phyloP scores from a whole-genome alignment of 2,329 filamentous ascomycete genomes.

The Ophiostoma triangulosporum region DNA sequence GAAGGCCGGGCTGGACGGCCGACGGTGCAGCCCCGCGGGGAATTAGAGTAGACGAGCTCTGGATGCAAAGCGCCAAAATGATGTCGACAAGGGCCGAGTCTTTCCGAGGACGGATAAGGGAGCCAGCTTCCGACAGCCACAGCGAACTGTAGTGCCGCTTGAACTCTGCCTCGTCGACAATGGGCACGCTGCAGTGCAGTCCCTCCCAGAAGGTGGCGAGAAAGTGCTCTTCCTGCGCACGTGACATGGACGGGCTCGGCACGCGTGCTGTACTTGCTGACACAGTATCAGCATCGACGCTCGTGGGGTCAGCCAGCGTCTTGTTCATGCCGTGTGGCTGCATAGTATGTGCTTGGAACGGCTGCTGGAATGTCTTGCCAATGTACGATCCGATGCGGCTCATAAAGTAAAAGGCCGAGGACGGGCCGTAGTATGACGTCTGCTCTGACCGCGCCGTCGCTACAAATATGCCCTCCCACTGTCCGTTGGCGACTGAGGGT shows the following conservation, averaged over 20 bases:
- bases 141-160: conserved; percentile 25
- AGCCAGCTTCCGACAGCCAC: conserved; percentile 17
- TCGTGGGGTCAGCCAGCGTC: not conserved
- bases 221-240: conserved; percentile 28
- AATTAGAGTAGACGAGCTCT: conserved; percentile 25
- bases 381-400: conserved; percentile 27
- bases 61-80: conserved; percentile 36
- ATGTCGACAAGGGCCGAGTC: conserved; percentile 39
- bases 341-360: conserved; percentile 5
- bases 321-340: not conserved
- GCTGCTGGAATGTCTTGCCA: conserved; percentile 20
- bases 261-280: not conserved
- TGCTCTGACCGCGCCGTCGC: conserved; percentile 23
- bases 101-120: conserved; percentile 19
- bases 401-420: conserved; percentile 32
- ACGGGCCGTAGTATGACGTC: conserved; percentile 29
- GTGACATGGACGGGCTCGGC: conserved; percentile 16
- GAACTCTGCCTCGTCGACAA: conserved; percentile 28
- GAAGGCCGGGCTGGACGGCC: not conserved
- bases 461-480: conserved; percentile 23
- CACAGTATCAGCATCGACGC: conserved; percentile 5
- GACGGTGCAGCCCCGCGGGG: conserved; percentile 8
- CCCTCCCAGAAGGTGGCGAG: conserved; percentile 28
- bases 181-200: conserved; percentile 23
- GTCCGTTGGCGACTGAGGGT: not conserved